Evolutionary conservation across 441 rosid genomes (phyloP), one percentile per base, ranked within the genome.

Genomic region (Viola pubescens): DNA sequence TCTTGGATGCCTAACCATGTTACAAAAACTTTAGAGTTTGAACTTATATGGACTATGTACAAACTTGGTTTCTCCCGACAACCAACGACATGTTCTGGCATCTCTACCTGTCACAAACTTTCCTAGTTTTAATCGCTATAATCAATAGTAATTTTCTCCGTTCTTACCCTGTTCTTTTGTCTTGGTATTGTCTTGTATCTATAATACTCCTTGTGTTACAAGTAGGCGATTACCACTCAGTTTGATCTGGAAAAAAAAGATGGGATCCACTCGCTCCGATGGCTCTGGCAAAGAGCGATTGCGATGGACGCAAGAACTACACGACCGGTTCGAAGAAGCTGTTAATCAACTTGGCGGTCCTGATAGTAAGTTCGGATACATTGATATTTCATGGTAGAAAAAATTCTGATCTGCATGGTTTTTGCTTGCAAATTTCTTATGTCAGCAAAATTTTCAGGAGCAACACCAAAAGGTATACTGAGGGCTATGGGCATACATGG

Each of bases 341-440:
- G 89, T 86, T 19, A 77, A 70, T 59, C 79, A 75, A 68, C 85
- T 83, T 0, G 92, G 92, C 16, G 92, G 92, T 43, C 81, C 87
- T 39, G 88, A 85, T 34, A 65, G 92, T 81, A 72, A 68, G 84
- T 78, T 11, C 34, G 3, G 37, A 34, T 19, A 9, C 5, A 19
- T 14, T 52, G 56, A 48, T n/a, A 48, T 11, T 13, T 52, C 37
- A 10, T 52, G 56, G 5, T 13, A 6, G 16, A 10, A 51, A 51
- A 7, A 9, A 1, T 6, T 53, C 16, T 37, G n/a, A 56, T 48
- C 8, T 48, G 48, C 14, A 14, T 13, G 45, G 39, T 8, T 26
- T n/a, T 59, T 44, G 11, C 14, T 7, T 52, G 43, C 56, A 26
- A 7, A 54, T 34, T 63, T 49, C 8, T n/a, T n/a, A 6, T 40